A percentile compares a stretch with the other conserved stretches of the same genome.
phyloP scores from a whole-genome alignment of 441 rosid species.

The Adansonia rubrostipa region DNA sequence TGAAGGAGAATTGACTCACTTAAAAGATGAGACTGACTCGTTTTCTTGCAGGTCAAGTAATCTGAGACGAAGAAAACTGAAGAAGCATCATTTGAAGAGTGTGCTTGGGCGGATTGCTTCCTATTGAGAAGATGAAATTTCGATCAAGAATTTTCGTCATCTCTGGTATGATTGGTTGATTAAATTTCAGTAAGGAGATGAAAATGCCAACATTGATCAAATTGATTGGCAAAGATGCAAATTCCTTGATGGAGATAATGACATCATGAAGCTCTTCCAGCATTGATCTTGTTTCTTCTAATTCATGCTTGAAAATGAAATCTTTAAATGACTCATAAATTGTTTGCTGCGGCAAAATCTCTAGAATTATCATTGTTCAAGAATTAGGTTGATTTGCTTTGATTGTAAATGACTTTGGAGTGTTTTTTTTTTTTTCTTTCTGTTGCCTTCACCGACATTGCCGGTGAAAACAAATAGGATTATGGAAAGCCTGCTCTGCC shows the following conservation, averaged over 20 bases:
- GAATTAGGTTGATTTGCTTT: neutral
- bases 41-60: constrained; percentile 59
- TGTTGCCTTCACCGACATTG: neutral
- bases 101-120: constrained; percentile 35
- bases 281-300: neutral
- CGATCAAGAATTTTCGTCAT: neutral
- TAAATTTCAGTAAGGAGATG: neutral
- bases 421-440: neutral
- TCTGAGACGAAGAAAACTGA: constrained; percentile 71
- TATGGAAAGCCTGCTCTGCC: neutral
- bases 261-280: neutral
- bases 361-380: neutral
- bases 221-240: neutral
- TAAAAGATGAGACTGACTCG: neutral
- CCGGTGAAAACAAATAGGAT: neutral
- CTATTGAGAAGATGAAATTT: constrained; percentile 21
- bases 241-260: neutral
- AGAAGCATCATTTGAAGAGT: constrained; percentile 58
- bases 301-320: neutral
- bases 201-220: neutral
- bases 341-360: neutral
- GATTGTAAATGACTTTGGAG: neutral
- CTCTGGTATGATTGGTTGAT: constrained; percentile 2
- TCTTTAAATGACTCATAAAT: neutral
- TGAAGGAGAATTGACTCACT: neutral